Evolutionary conservation across 257 asterid species (phyloP).

Genomic region (Buddleja alternifolia): DNA sequence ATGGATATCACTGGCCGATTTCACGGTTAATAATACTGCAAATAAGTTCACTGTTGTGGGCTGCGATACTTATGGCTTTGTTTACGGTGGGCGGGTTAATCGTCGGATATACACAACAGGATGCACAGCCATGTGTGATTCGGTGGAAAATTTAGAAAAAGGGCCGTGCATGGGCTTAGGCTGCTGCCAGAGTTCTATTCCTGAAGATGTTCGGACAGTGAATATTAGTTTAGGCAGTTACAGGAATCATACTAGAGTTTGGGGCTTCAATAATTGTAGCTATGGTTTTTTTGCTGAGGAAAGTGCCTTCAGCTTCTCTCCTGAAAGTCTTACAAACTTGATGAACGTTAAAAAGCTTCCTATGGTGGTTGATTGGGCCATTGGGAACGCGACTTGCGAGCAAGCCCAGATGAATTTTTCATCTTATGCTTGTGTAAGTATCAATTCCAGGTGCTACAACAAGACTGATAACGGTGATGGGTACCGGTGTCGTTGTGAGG

Average conservation of each 20-base stretch:
- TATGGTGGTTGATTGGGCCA: constrained; percentile 37
- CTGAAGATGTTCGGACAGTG: background rate
- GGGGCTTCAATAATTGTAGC: background rate
- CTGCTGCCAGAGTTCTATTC: no score
- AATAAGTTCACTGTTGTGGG: no score
- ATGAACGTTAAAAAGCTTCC: constrained; percentile 16
- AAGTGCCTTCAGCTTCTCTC: constrained; percentile 21
- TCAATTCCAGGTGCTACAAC: constrained; percentile 5
- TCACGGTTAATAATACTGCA: background rate
- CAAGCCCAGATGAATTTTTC: background rate
- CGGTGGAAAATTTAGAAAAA: no score
- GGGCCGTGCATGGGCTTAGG: no score
- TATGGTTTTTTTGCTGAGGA: constrained; percentile 38
- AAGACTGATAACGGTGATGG: background rate
- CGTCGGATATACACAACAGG: constrained; percentile 20
- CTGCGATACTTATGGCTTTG: no score
- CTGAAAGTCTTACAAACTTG: background rate
- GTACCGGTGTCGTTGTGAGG: no score
- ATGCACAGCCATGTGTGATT: constrained; percentile 32
- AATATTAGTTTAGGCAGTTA: background rate
- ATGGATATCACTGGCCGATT: accelerated
- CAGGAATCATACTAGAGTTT: accelerated
- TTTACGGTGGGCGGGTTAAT: background rate
- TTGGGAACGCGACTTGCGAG: constrained; percentile 23
- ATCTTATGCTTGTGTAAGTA: constrained; percentile 24